Base-by-base conservation (phyloP, 495 filamentous ascomycete genomes). In the Talaromyces thailandensis region DNA sequence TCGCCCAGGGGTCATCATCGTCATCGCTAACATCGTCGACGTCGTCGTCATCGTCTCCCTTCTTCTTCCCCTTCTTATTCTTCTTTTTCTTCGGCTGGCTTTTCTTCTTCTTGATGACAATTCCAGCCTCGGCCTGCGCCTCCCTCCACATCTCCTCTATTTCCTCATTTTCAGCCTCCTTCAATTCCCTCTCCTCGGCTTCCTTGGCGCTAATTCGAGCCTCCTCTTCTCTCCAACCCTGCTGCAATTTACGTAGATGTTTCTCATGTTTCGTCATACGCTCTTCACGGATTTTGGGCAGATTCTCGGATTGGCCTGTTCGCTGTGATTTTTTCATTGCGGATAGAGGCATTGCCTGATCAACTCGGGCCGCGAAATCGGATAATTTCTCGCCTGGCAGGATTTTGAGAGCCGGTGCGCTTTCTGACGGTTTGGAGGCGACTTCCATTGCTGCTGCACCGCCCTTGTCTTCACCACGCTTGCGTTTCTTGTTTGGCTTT, bases 281-380 rank as follows among this genome's bases (percentile, higher is more conserved):
- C 40, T 32, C 84, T 80, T 64, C 84, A 45, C 62, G 81, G 70
- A 69, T 82, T 81, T 74, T 74, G 8, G 71, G 63, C 0, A 67
- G 26, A 25, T 71, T 68, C 4, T 57, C 25, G 4, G 62, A 58
- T 2, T 73, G 25, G n/a, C 64, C 59, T 53, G 64, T 66, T 50
- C 71, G 69, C 12, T 52, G 61, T 0, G 69, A 69, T 26, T 74
- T 73, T 21, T 87, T 82, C 64, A 89, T 74, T 0, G 80, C 82
- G 18, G 84, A 75, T 9, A 98, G 71, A 0, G 94, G 94, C 24
- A 98, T 75, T 2, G 90, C 87, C 28, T 90, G 88, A 68, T 98
- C 88, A 7, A 98, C 94, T 6, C 94, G 86, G 43, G 89, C 87
- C 2, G 84, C 76, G 70, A 96, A 98, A 61, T 94, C 90, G 1